Conservation (phyloP, 345 rosid species). For the Schrenkiella parvula region DNA sequence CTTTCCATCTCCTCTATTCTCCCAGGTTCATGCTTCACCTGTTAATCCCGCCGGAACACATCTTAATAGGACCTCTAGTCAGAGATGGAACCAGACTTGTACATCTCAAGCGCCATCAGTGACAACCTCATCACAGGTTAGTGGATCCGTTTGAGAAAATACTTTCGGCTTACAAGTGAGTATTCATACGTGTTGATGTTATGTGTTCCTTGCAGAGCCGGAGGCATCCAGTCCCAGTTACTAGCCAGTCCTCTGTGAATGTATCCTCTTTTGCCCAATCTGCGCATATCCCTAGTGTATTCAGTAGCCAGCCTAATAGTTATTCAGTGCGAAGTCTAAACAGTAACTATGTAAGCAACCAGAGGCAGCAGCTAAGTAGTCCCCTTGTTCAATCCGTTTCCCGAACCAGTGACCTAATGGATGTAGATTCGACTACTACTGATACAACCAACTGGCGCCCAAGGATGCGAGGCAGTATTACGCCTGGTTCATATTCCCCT, state of each 20-base stretch:
- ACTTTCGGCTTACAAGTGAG: neutral
- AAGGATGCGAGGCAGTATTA: slow-evolving; percentile 80
- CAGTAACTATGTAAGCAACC: slow-evolving; percentile 36
- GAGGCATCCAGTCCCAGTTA: slow-evolving; percentile 18
- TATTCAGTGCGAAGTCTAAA: slow-evolving; percentile 18
- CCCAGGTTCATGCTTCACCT: slow-evolving; percentile 34
- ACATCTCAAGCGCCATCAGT: slow-evolving; percentile 28
- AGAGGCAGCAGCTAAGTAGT: slow-evolving; percentile 25
- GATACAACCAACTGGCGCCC: slow-evolving; percentile 58
- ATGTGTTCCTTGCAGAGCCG: slow-evolving; percentile 27
- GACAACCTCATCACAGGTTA: slow-evolving; percentile 33
- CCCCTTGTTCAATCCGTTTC: slow-evolving; percentile 35
- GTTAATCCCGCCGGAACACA: slow-evolving; percentile 28
- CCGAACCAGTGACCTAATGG: slow-evolving; percentile 34
- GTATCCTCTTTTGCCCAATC: slow-evolving; percentile 28
- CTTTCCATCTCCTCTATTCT: slow-evolving; percentile 32
- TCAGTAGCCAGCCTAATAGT: slow-evolving; percentile 30
- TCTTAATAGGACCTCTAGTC: slow-evolving; percentile 27
- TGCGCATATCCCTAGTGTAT: slow-evolving; percentile 27
- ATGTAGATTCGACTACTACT: slow-evolving; percentile 35
- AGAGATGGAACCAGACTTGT: slow-evolving; percentile 34
- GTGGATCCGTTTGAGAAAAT: neutral
- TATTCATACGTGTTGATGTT: neutral
- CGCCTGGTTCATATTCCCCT: slow-evolving; percentile 40
- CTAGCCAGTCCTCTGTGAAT: slow-evolving; percentile 40